Evolutionary conservation across 257 asterid species (phyloP).

Genomic region (Nicotiana undulata): DNA sequence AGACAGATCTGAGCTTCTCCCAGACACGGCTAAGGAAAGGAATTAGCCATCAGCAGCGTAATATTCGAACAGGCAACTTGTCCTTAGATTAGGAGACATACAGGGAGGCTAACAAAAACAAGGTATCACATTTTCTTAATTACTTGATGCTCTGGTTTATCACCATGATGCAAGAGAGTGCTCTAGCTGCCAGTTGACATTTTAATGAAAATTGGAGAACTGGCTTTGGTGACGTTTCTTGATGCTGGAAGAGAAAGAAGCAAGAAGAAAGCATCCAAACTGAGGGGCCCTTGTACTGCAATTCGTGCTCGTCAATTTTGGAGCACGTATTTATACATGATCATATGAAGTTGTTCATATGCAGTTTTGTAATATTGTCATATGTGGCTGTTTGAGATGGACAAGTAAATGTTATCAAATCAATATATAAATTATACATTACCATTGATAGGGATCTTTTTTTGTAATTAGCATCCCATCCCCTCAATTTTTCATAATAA

Average conservation of each 20-base stretch:
- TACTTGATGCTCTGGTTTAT: neutral
- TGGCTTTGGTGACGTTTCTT: neutral
- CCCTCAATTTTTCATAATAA: neutral
- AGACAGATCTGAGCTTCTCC: conserved; percentile 31
- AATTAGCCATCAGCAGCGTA: conserved; percentile 64
- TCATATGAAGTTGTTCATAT: neutral
- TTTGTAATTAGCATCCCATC: neutral
- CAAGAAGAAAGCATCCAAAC: neutral
- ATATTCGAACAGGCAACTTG: conserved; percentile 64
- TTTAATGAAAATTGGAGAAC: neutral
- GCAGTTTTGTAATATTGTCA: neutral
- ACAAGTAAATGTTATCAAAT: neutral
- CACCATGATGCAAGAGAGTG: neutral
- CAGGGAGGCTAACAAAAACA: neutral
- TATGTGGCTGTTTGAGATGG: neutral
- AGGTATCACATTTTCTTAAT: neutral
- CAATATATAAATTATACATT: neutral
- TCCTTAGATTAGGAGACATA: conserved; percentile 40
- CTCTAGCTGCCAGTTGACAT: neutral
- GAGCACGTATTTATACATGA: neutral
- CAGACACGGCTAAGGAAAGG: conserved; percentile 53
- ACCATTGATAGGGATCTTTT: neutral
- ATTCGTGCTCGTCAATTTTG: neutral
- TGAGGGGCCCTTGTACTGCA: neutral
- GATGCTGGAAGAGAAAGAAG: neutral